phyloP scores from a whole-genome alignment of 257 asterid genomes.

The Craterostigma plantagineum region DNA sequence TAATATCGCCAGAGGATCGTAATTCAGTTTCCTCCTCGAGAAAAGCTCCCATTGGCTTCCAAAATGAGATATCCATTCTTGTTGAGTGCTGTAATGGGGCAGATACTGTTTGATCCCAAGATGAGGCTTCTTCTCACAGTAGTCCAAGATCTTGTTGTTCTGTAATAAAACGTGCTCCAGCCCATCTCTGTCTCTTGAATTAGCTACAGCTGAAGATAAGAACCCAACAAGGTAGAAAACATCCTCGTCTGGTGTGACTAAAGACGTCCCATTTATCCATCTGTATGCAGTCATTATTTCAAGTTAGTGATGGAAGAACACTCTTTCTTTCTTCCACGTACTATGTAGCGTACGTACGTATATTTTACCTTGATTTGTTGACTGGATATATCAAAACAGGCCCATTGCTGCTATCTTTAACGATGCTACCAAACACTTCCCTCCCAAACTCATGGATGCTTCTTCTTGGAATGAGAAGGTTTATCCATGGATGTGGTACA shows the following conservation, averaged over 20 bases:
- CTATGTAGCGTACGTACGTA: too few species aligned
- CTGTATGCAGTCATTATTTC: slow-evolving; percentile 13
- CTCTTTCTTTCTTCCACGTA: too few species aligned
- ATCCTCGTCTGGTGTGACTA: slow-evolving; percentile 67
- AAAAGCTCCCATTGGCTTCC: slow-evolving; percentile 66
- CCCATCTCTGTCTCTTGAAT: slow-evolving; percentile 52
- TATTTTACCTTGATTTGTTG: slow-evolving; percentile 55
- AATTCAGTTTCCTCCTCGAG: slow-evolving; percentile 36
- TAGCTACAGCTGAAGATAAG: slow-evolving; percentile 55
- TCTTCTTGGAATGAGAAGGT: slow-evolving; percentile 65
- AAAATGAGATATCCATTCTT: slow-evolving; percentile 82
- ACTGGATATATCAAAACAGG: slow-evolving; percentile 85
- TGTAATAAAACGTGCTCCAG: slow-evolving; percentile 37
- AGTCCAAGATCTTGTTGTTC: slow-evolving; percentile 38
- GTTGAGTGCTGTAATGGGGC: slow-evolving; percentile 52
- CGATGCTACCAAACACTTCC: slow-evolving; percentile 56
- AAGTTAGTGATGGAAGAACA: too few species aligned
- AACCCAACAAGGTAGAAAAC: slow-evolving; percentile 66
- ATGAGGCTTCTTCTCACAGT: slow-evolving; percentile 18
- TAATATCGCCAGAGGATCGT: slow-evolving; percentile 78
- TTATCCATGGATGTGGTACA: slow-evolving; percentile 91
- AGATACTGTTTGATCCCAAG: slow-evolving; percentile 73
- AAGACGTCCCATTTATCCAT: slow-evolving; percentile 67
- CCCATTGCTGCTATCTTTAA: slow-evolving; percentile 67
- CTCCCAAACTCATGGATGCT: slow-evolving; percentile 42